These are phyloP conservation scores for Scutellaria minor DNA, from an alignment of 257 asterid species.

Conservation along the genomic window DNA sequence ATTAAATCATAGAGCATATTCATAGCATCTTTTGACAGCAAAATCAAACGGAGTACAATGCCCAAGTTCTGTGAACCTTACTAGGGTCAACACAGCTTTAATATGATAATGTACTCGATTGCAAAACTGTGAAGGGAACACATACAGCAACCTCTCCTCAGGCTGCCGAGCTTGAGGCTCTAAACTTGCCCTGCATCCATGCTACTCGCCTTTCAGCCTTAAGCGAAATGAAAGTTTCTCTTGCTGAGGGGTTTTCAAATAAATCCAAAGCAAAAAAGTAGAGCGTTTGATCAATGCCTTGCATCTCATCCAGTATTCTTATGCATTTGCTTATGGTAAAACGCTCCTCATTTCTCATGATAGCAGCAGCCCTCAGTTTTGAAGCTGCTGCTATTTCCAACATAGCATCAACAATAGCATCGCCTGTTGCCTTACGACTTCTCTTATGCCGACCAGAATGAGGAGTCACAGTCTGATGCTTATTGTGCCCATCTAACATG, in stretches of 20 bases:
- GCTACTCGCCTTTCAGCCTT: slow-evolving; percentile 71
- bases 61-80: slow-evolving; percentile 27
- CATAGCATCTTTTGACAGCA: slow-evolving; percentile 34
- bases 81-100: slow-evolving; percentile 4
- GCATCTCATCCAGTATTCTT: slow-evolving; percentile 81
- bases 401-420: slow-evolving; percentile 95
- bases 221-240: slow-evolving; percentile 77
- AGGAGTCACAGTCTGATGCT: slow-evolving; percentile 54
- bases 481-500: slow-evolving; percentile 70
- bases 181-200: slow-evolving; percentile 80
- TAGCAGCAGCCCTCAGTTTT: slow-evolving; percentile 90
- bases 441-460: slow-evolving; percentile 76
- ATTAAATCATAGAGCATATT: not conserved
- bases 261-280: slow-evolving; percentile 83
- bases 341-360: slow-evolving; percentile 77
- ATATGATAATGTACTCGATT: slow-evolving; percentile 22
- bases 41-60: slow-evolving; percentile 43
- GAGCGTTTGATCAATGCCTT: slow-evolving; percentile 71
- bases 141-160: slow-evolving; percentile 35
- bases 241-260: slow-evolving; percentile 71
- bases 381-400: slow-evolving; percentile 94
- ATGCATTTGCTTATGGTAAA: slow-evolving; percentile 87
- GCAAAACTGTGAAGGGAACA: not conserved
- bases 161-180: slow-evolving; percentile 57
- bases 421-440: slow-evolving; percentile 89